Conservation (phyloP, 148 eudicot genomes). For the Cornus florida region DNA sequence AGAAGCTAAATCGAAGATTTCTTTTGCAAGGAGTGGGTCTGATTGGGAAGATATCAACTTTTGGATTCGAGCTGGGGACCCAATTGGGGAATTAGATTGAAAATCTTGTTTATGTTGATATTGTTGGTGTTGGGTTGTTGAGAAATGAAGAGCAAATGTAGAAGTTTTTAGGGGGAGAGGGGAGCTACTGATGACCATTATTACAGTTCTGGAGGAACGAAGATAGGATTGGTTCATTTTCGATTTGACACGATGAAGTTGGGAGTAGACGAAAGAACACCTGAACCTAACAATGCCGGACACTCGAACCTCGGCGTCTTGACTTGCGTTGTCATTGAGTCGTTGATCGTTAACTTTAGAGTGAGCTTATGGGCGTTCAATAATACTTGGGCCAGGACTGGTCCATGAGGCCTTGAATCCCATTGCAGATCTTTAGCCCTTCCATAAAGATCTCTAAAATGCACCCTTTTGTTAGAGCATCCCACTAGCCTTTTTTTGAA, state of each 20-base stretch:
- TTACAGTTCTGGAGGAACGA: not conserved
- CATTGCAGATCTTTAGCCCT: too few species aligned
- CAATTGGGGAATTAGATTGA: constrained; percentile 17
- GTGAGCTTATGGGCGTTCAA: too few species aligned
- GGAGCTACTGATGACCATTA: not conserved
- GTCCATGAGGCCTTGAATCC: too few species aligned
- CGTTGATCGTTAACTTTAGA: too few species aligned
- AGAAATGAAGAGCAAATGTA: not conserved
- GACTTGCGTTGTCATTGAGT: too few species aligned
- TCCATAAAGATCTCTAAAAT: too few species aligned
- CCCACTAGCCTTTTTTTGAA: too few species aligned
- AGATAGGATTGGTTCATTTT: not conserved
- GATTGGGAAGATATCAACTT: constrained; percentile 71
- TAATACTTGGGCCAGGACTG: too few species aligned
- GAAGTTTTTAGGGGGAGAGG: not conserved
- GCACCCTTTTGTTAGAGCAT: too few species aligned
- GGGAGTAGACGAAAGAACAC: too few species aligned
- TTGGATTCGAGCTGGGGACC: constrained; percentile 58
- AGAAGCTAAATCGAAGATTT: constrained; percentile 82
- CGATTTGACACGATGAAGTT: not conserved
- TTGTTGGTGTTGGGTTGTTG: not conserved
- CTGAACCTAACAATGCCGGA: too few species aligned
- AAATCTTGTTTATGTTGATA: not conserved
- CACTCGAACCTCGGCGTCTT: too few species aligned
- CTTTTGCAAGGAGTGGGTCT: constrained; percentile 83